Base-by-base conservation (phyloP, 2,329 filamentous ascomycete species). In the Sclerotinia borealis region DNA sequence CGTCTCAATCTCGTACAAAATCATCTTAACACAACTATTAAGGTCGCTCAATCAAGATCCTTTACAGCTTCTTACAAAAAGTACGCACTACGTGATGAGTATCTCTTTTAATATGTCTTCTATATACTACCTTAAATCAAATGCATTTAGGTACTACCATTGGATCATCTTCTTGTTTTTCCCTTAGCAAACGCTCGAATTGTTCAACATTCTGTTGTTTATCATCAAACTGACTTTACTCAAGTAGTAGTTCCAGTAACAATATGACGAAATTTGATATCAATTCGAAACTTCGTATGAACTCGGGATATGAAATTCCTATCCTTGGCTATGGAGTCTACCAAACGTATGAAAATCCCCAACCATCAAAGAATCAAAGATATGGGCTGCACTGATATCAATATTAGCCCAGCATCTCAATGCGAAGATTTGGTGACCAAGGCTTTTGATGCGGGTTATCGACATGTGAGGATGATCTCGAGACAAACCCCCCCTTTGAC, bases 271-370 rank as follows among this genome's bases (percentile, higher is more conserved):
- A 72, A 37, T 69, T 83, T 13, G 74, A 74, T 22, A 78, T 83
- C 11, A 83, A 77, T 34, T 78, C 83, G 58, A 78, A 76, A 60
- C 71, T 72, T 36, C 68, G 63, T 6, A 65, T 87, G 75, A 81
- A 81, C 60, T 86, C 84, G 19, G 85, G 85, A 47, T 80, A 85
- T 72, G 80, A 85, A 22, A 87, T 88, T 48, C 85, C 85, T 10
- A 68, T 80, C 9, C 75, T 88, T 1, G 85, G 84, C 37, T 87
- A 81, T 71, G 85, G 84, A 22, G 76, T 78, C 43, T 78, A 77
- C 51, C 75, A 78, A 73, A 77, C 75, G 76, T 77, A 70, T 36
- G 69, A 61, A 61, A 17, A 45, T 25, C 22, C 13, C 39, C n/a
- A n/a, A 58, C n/a, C 15, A 34, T 17, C 31, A 34, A 37, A 34